A percentile compares a stretch with the other conserved stretches of the same genome.
These are phyloP conservation scores for Farysia itapuensis DNA, from an alignment of 1,284 basidiomycete genomes.

Conservation along the genomic window DNA sequence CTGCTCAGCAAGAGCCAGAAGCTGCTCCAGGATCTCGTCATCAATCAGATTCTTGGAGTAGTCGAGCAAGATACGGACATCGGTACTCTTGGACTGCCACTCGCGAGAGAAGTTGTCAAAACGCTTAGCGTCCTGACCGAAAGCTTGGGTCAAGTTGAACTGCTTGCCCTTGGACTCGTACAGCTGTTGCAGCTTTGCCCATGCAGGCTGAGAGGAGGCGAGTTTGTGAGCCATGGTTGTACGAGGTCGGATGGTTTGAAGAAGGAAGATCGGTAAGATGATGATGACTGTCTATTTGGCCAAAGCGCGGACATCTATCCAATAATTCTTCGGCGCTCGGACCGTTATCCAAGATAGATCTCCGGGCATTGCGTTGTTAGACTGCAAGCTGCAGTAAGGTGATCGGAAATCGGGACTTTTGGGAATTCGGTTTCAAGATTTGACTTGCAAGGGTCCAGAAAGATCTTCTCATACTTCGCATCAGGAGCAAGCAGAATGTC, in stretches of 20 bases:
- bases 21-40: slow-evolving; percentile 70
- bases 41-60: slow-evolving; percentile 97
- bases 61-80: slow-evolving; percentile 84
- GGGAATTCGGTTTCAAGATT: too few species aligned
- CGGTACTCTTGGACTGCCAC: slow-evolving; percentile 69
- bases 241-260: too few species aligned
- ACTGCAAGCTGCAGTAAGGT: too few species aligned
- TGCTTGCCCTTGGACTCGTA: slow-evolving; percentile 75
- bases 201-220: slow-evolving; percentile 64
- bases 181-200: slow-evolving; percentile 86
- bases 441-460: too few species aligned
- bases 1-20: slow-evolving; percentile 80
- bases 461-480: too few species aligned
- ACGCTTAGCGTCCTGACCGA: slow-evolving; percentile 80
- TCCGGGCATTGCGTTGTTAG: too few species aligned
- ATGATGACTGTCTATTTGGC: too few species aligned
- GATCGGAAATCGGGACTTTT: too few species aligned
- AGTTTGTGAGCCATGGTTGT: slow-evolving; percentile 44
- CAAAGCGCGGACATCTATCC: too few species aligned
- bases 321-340: too few species aligned
- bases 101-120: slow-evolving; percentile 82
- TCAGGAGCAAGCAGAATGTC: slow-evolving; percentile 1
- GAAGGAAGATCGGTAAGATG: too few species aligned
- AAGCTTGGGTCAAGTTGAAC: slow-evolving; percentile 86
- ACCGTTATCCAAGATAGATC: too few species aligned